Evolutionary conservation across 306 rosid species (phyloP).

Genomic region (Albizia julibrissin): DNA sequence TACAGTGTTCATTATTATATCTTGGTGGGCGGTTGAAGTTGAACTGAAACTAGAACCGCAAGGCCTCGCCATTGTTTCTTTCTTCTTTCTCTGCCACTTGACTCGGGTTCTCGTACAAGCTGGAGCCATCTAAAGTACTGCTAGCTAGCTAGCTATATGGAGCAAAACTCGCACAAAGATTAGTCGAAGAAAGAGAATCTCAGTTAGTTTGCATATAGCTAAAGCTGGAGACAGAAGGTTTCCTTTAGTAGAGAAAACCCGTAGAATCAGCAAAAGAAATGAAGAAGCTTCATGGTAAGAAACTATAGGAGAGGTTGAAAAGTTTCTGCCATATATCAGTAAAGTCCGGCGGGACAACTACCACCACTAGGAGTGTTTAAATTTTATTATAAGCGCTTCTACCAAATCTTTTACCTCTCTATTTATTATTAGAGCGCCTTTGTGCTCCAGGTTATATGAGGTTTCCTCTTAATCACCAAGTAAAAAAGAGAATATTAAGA

Average conservation of each 20-base stretch:
- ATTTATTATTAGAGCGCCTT: not conserved
- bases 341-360: constrained; percentile 36
- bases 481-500: not conserved
- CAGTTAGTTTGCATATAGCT: constrained; percentile 22
- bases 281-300: constrained; percentile 5
- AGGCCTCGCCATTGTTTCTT: constrained; percentile 23
- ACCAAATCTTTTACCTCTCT: constrained; percentile 32
- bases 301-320: constrained; percentile 38
- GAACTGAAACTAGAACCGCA: not conserved
- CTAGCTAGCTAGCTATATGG: not conserved
- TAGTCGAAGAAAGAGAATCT: constrained; percentile 22
- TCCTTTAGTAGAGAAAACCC: not conserved
- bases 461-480: not conserved
- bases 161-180: not conserved
- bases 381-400: constrained; percentile 22
- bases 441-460: constrained; percentile 28
- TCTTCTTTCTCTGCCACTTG: constrained; percentile 34
- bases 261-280: constrained; percentile 1
- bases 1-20: not conserved
- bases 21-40: constrained; percentile 24
- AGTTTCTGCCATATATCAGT: constrained; percentile 16
- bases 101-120: constrained; percentile 28
- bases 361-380: constrained; percentile 40
- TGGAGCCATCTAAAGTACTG: constrained; percentile 35
- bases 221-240: constrained; percentile 3